Conservation (phyloP, 2,329 filamentous ascomycete species). For the Diaporthe vexans region DNA sequence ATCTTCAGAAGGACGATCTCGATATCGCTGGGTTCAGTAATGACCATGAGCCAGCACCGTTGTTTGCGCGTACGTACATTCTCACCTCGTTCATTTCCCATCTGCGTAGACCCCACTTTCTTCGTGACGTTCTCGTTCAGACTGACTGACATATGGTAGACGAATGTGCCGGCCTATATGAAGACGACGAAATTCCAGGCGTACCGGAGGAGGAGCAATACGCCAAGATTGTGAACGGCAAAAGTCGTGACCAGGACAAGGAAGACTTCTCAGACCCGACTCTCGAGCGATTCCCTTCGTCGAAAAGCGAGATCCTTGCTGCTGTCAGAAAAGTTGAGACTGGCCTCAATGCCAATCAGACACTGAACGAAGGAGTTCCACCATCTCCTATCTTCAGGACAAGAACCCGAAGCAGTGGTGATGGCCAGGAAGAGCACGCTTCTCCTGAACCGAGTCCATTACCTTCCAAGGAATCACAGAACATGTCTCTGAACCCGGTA, state of each 20-base stretch:
- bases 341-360: slow-evolving; percentile 57
- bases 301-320: slow-evolving; percentile 59
- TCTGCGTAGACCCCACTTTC: not conserved
- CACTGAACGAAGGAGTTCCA: slow-evolving; percentile 53
- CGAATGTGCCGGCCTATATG: slow-evolving; percentile 60
- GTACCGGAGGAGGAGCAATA: slow-evolving; percentile 49
- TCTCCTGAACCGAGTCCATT: slow-evolving; percentile 55
- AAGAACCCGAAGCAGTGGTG: slow-evolving; percentile 52
- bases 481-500: slow-evolving; percentile 18
- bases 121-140: not conserved
- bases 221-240: slow-evolving; percentile 21
- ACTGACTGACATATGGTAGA: slow-evolving; percentile 47
- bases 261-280: slow-evolving; percentile 62
- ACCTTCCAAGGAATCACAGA: slow-evolving; percentile 42
- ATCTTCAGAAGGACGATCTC: slow-evolving; percentile 31
- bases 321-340: slow-evolving; percentile 62
- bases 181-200: slow-evolving; percentile 48
- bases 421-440: slow-evolving; percentile 54
- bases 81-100: not conserved
- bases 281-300: slow-evolving; percentile 63
- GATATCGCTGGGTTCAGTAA: slow-evolving; percentile 37
- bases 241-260: slow-evolving; percentile 44
- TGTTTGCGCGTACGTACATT: slow-evolving; percentile 35
- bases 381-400: slow-evolving; percentile 54
- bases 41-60: slow-evolving; percentile 33